Evolutionary conservation across 345 rosid genomes (phyloP).

Genomic region (Camelina neglecta): DNA sequence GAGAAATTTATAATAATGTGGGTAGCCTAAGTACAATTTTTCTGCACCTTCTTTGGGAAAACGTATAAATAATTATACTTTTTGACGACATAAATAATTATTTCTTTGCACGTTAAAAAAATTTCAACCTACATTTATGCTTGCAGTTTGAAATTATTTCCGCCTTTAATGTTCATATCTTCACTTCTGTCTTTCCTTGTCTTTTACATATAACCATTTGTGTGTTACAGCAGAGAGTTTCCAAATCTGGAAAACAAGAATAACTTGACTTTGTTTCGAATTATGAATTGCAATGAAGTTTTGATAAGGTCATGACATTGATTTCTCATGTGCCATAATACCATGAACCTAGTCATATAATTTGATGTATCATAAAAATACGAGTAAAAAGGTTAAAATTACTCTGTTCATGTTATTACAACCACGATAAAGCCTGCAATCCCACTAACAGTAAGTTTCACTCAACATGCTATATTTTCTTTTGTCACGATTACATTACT

Average conservation of each 20-base stretch:
- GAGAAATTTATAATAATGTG: not conserved
- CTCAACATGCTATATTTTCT: constrained; percentile 34
- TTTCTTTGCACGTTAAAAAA: constrained; percentile 30
- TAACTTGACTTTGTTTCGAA: constrained; percentile 4
- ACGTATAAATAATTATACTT: constrained; percentile 25
- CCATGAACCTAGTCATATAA: constrained; percentile 1
- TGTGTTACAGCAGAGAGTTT: constrained; percentile 14
- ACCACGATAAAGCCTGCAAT: constrained; percentile 30
- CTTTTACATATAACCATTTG: not conserved
- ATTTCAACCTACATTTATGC: constrained; percentile 16
- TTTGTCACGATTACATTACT: constrained; percentile 18
- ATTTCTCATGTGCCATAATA: constrained; percentile 2
- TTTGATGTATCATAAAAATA: constrained; percentile 3
- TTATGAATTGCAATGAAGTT: not conserved
- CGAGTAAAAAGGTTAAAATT: not conserved
- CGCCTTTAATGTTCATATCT: constrained; percentile 17
- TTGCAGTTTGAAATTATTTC: constrained; percentile 32
- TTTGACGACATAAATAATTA: constrained; percentile 28
- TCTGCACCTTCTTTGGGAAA: constrained; percentile 33
- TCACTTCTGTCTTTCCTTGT: constrained; percentile 20
- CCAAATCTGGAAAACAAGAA: not conserved
- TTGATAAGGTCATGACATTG: not conserved
- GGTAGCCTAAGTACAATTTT: not conserved
- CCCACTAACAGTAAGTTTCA: constrained; percentile 30
- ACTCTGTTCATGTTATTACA: constrained; percentile 6